A percentile compares a stretch with the other conserved stretches of the same genome.
phyloP scores from a whole-genome alignment of 805 yeast genomes.

The Kazachstania martiniae region DNA sequence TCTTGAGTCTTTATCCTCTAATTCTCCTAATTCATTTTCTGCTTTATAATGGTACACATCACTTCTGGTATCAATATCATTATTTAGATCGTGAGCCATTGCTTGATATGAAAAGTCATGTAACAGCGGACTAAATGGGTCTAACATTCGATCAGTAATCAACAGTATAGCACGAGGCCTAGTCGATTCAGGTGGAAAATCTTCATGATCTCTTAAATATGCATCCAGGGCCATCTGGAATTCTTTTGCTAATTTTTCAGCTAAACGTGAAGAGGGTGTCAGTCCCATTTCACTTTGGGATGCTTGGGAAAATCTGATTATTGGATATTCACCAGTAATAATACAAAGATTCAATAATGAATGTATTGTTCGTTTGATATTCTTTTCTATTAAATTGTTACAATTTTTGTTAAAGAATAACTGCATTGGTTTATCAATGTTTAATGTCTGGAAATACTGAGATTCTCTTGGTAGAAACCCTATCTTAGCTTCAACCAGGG shows the following conservation, averaged over 20 bases:
- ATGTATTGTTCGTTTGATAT: slow-evolving; percentile 48
- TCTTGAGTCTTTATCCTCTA: slow-evolving; percentile 35
- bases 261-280: slow-evolving; percentile 47
- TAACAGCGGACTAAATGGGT: slow-evolving; percentile 68
- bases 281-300: slow-evolving; percentile 38
- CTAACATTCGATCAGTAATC: slow-evolving; percentile 76
- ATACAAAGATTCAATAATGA: slow-evolving; percentile 64
- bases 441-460: slow-evolving; percentile 56
- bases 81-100: slow-evolving; percentile 69
- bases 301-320: slow-evolving; percentile 56
- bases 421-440: slow-evolving; percentile 52
- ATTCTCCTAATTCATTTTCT: slow-evolving; percentile 41
- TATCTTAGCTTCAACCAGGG: slow-evolving; percentile 35
- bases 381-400: slow-evolving; percentile 45
- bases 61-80: slow-evolving; percentile 32
- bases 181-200: slow-evolving; percentile 44
- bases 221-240: slow-evolving; percentile 65
- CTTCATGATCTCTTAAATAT: slow-evolving; percentile 57
- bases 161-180: slow-evolving; percentile 66
- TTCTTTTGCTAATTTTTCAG: slow-evolving; percentile 58
- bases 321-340: slow-evolving; percentile 79
- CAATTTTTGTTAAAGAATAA: slow-evolving; percentile 61
- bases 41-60: slow-evolving; percentile 42
- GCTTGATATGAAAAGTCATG: slow-evolving; percentile 92
- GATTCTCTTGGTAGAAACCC: slow-evolving; percentile 58